Evolutionary conservation across 2,329 filamentous ascomycete genomes (phyloP).

Genomic region (Ascochyta koolunga): DNA sequence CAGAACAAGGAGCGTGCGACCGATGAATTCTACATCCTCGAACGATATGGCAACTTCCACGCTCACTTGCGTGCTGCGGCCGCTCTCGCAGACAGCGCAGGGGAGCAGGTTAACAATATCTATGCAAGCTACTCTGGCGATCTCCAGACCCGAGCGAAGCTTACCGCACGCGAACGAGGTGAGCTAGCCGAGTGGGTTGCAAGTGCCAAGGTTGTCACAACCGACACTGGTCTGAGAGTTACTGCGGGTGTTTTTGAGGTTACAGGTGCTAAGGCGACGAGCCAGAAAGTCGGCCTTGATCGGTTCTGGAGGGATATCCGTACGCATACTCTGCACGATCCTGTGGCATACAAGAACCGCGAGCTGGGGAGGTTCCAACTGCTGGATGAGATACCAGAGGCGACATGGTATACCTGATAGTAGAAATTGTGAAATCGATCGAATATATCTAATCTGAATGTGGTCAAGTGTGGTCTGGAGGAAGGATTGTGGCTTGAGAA

Average conservation of each 20-base stretch:
- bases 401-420: conserved; percentile 65
- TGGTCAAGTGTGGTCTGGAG: no score
- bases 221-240: conserved; percentile 64
- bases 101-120: conserved; percentile 55
- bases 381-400: conserved; percentile 62
- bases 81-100: conserved; percentile 64
- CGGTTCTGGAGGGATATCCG: conserved; percentile 71
- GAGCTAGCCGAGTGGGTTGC: conserved; percentile 68
- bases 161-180: conserved; percentile 62
- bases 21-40: conserved; percentile 70
- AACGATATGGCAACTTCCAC: conserved; percentile 68
- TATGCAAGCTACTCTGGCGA: conserved; percentile 51
- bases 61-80: conserved; percentile 67
- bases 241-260: conserved; percentile 69
- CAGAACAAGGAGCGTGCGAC: conserved; percentile 62
- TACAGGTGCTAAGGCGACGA: conserved; percentile 64
- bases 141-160: conserved; percentile 45
- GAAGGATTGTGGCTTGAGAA: no score
- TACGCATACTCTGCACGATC: conserved; percentile 70
- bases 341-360: conserved; percentile 69
- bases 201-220: conserved; percentile 67
- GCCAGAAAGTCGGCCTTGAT: conserved; percentile 65
- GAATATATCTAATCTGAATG: no score
- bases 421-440: no score
- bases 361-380: conserved; percentile 66